Conservation (phyloP, 2,329 filamentous ascomycete species). For the Aspergillus sp. region DNA sequence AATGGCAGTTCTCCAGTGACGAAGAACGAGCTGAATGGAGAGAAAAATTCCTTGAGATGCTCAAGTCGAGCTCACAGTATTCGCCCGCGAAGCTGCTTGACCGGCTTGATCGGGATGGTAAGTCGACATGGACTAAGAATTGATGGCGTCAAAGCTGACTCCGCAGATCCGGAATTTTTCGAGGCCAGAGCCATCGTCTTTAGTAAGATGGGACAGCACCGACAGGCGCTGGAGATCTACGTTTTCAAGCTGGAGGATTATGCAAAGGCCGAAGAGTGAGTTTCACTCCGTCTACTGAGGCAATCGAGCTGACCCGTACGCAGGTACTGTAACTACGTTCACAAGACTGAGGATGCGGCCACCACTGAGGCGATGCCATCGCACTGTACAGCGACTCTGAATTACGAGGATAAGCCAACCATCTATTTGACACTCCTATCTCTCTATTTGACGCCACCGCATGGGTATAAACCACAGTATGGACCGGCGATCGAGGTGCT, state of each 20-base stretch:
- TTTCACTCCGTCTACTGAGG: conserved; percentile 15
- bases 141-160: not conserved
- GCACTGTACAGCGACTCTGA: conserved; percentile 40
- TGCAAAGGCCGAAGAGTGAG: conserved; percentile 86
- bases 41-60: conserved; percentile 68
- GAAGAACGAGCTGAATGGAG: conserved; percentile 58
- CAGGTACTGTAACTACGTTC: conserved; percentile 85
- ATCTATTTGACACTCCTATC: conserved; percentile 91
- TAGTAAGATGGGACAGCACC: conserved; percentile 92
- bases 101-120: conserved; percentile 76
- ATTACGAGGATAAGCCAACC: conserved; percentile 60
- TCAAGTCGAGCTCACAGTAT: conserved; percentile 75
- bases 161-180: conserved; percentile 74
- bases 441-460: conserved; percentile 79
- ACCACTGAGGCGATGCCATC: conserved; percentile 31
- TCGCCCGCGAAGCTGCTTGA: conserved; percentile 74
- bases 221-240: conserved; percentile 94
- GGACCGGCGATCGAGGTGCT: conserved; percentile 79
- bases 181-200: conserved; percentile 88
- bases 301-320: conserved; percentile 10
- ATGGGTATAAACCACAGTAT: conserved; percentile 69
- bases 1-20: conserved; percentile 35
- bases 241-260: conserved; percentile 91
- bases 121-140: conserved; percentile 25
- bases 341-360: conserved; percentile 57